Conservation (phyloP, 2,329 filamentous ascomycete species). For the Fusarium staphyleae region DNA sequence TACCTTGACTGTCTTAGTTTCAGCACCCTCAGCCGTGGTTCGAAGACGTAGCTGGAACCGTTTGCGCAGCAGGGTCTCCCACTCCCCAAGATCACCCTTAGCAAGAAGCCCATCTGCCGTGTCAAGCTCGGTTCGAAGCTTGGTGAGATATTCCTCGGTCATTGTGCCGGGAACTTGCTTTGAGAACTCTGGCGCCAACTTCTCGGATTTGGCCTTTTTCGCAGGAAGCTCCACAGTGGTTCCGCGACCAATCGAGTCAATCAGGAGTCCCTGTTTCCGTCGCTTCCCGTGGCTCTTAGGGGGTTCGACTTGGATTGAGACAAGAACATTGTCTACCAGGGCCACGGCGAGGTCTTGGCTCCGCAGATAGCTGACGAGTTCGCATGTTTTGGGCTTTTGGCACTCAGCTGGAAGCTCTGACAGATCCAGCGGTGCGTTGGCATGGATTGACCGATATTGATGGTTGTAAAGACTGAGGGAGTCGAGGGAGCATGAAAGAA, state of each 20-base stretch:
- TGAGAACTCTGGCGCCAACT: conserved; percentile 45
- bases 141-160: conserved; percentile 56
- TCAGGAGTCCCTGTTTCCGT: conserved; percentile 68
- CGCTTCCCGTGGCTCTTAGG: conserved; percentile 63
- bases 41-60: conserved; percentile 56
- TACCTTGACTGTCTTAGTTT: conserved; percentile 24
- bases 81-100: conserved; percentile 54
- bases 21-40: conserved; percentile 25
- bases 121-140: conserved; percentile 54
- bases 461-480: conserved; percentile 72
- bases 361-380: conserved; percentile 67
- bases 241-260: conserved; percentile 77
- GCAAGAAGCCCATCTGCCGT: conserved; percentile 57
- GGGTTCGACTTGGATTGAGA: conserved; percentile 73
- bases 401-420: conserved; percentile 49
- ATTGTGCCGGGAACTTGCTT: conserved; percentile 57
- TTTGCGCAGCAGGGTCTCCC: conserved; percentile 58
- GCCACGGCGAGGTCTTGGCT: conserved; percentile 72
- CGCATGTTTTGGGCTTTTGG: conserved; percentile 48
- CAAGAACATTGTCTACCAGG: conserved; percentile 66
- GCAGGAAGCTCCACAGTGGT: conserved; percentile 49
- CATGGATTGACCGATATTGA: conserved; percentile 69
- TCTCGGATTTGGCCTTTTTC: conserved; percentile 46
- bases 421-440: conserved; percentile 55
- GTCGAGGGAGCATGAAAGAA: conserved; percentile 66